Evolutionary conservation across 129 eudicot species (phyloP).

Genomic region (Pittosporum tobira): DNA sequence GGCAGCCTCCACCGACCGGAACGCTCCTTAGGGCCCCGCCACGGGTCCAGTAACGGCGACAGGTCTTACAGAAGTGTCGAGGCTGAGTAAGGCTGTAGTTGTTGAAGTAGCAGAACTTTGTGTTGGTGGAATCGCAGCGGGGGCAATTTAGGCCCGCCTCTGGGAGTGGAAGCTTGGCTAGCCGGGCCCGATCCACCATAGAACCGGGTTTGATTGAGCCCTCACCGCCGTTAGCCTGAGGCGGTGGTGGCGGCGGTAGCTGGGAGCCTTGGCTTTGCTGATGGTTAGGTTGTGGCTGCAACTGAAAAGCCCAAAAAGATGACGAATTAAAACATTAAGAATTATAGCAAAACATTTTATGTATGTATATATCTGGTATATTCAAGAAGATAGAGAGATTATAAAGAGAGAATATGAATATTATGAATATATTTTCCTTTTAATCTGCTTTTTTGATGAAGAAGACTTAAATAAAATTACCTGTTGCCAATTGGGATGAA

Average conservation of each 20-base stretch:
- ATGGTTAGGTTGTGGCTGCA: constrained; percentile 41
- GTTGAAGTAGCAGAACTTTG: constrained; percentile 69
- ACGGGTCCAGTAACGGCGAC: constrained; percentile 65
- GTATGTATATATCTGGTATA: constrained; percentile 22
- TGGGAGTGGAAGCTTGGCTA: constrained; percentile 55
- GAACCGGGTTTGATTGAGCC: constrained; percentile 56
- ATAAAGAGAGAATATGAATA: constrained; percentile 50
- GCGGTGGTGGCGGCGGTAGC: constrained; percentile 30
- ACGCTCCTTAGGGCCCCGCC: constrained; percentile 66
- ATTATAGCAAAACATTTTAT: constrained; percentile 1
- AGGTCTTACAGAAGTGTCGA: constrained; percentile 68
- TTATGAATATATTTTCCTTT: constrained; percentile 29
- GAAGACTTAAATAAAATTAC: constrained; percentile 27
- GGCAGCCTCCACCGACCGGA: constrained; percentile 71
- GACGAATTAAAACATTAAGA: constrained; percentile 8
- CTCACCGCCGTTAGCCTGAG: constrained; percentile 19
- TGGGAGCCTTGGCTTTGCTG: constrained; percentile 29
- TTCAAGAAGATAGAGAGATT: constrained; percentile 33
- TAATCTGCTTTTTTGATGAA: constrained; percentile 15
- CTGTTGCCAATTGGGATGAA: constrained; percentile 67
- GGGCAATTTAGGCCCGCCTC: constrained; percentile 65
- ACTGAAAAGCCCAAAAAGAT: constrained; percentile 25
- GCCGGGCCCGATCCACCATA: constrained; percentile 62
- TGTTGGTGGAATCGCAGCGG: constrained; percentile 60
- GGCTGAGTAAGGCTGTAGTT: constrained; percentile 69